Conservation (phyloP, 2,329 filamentous ascomycete genomes). For the Lasiodiplodia sp. region DNA sequence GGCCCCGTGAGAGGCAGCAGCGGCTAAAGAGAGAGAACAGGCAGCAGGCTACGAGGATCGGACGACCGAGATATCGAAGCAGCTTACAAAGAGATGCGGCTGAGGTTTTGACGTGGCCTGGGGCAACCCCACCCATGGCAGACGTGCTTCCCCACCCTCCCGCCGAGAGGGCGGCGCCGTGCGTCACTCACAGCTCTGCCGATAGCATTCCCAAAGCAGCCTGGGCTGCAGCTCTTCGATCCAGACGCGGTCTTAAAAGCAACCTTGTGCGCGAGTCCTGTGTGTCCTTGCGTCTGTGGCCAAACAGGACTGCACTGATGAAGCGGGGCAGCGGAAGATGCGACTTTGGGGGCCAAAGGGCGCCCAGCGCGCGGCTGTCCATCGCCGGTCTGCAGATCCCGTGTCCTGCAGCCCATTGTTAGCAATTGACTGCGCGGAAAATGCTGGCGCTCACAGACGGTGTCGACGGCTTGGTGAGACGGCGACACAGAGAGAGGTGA, state of each 20-base stretch:
- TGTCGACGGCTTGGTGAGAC: not conserved
- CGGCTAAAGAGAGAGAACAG: not conserved
- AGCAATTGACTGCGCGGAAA: not conserved
- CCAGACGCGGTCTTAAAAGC: not conserved
- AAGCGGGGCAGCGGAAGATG: not conserved
- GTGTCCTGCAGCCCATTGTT: not conserved
- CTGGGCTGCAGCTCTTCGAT: not conserved
- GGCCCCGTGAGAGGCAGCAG: constrained; percentile 16
- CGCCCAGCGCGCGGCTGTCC: not conserved
- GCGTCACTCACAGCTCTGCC: not conserved
- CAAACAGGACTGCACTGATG: not conserved
- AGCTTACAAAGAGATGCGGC: constrained; percentile 11
- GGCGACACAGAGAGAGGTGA: not conserved
- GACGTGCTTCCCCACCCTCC: constrained; percentile 4
- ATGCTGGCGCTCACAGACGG: not conserved
- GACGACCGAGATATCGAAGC: not conserved
- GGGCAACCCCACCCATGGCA: constrained; percentile 1
- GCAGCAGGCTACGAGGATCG: constrained; percentile 8
- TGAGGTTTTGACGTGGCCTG: constrained; percentile 23
- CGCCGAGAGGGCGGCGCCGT: not conserved
- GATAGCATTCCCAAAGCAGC: constrained; percentile 18
- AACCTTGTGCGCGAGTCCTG: not conserved
- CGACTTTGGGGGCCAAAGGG: not conserved
- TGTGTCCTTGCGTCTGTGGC: constrained; percentile 9
- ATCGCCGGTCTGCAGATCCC: not conserved